A percentile compares a stretch with the other conserved stretches of the same genome.
Evolutionary conservation across 345 rosid genomes (phyloP).

Genomic region (Aquilaria malaccensis): DNA sequence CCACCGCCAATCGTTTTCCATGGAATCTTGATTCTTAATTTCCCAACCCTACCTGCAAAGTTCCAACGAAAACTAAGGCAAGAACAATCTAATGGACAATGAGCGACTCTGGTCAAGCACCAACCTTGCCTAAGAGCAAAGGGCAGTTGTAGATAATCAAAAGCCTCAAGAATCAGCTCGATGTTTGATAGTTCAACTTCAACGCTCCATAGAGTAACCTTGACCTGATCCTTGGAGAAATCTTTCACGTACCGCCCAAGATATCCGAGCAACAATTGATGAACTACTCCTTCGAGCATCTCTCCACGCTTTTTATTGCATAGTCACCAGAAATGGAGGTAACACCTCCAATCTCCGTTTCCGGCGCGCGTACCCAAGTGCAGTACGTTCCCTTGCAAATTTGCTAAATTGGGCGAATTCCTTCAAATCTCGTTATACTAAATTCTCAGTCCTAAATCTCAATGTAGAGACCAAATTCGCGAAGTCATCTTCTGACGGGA

Average conservation of each 20-base stretch:
- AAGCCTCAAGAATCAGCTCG: constrained; percentile 78
- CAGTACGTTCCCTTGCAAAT: too few species aligned
- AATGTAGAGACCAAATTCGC: too few species aligned
- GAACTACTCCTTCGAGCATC: constrained; percentile 79
- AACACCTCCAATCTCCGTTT: too few species aligned
- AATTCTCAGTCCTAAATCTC: too few species aligned
- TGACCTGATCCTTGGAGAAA: constrained; percentile 70
- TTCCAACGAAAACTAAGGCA: background rate
- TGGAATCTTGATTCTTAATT: constrained; percentile 67
- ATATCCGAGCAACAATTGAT: constrained; percentile 58
- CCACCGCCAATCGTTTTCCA: constrained; percentile 79
- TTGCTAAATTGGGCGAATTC: too few species aligned
- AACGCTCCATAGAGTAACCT: constrained; percentile 65
- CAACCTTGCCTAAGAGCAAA: constrained; percentile 73
- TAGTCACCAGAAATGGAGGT: too few species aligned
- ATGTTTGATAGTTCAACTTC: constrained; percentile 75
- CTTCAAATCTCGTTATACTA: too few species aligned
- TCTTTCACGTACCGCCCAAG: constrained; percentile 80
- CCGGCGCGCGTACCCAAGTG: too few species aligned
- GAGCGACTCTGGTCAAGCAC: background rate
- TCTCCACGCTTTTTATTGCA: background rate
- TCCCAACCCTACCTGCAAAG: constrained; percentile 55
- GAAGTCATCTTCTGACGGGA: too few species aligned
- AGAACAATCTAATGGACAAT: background rate
- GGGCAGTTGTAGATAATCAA: constrained; percentile 82